Conservation (phyloP, 2,329 filamentous ascomycete genomes). For the Sclerotinia sclerotiorum region DNA sequence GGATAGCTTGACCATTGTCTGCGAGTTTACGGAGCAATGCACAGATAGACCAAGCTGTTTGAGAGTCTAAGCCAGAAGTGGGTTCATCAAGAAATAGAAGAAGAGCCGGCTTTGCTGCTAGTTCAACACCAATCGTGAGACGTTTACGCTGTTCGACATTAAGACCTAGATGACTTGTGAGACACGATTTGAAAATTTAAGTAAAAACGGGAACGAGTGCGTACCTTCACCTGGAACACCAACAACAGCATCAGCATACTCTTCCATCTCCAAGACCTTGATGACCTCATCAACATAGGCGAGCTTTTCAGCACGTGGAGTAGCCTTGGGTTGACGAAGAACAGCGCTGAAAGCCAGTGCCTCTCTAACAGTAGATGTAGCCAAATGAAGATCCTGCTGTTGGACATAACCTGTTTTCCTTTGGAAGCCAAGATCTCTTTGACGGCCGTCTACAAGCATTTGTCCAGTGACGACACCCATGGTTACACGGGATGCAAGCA, state of each 20-base stretch:
- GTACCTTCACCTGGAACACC: slow-evolving; percentile 79
- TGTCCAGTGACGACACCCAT: slow-evolving; percentile 88
- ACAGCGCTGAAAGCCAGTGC: slow-evolving; percentile 82
- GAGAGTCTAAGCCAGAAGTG: slow-evolving; percentile 88
- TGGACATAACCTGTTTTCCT: slow-evolving; percentile 80
- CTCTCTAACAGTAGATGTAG: slow-evolving; percentile 83
- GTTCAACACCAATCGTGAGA: slow-evolving; percentile 89
- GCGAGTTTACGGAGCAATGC: slow-evolving; percentile 86
- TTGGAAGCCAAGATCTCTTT: slow-evolving; percentile 79
- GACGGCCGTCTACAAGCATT: slow-evolving; percentile 66
- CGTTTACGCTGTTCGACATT: slow-evolving; percentile 72
- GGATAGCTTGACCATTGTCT: slow-evolving; percentile 84
- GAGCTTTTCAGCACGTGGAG: slow-evolving; percentile 74
- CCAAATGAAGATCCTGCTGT: slow-evolving; percentile 77
- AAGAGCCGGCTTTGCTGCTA: slow-evolving; percentile 86
- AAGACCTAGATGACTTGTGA: slow-evolving; percentile 47
- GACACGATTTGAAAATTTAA: background rate
- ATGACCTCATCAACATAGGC: slow-evolving; percentile 90
- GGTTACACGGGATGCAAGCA: slow-evolving; percentile 78
- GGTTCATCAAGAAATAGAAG: slow-evolving; percentile 93
- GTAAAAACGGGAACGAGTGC: background rate
- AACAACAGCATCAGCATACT: slow-evolving; percentile 86
- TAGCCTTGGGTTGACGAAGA: slow-evolving; percentile 75
- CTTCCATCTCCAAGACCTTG: slow-evolving; percentile 83
- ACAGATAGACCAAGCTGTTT: slow-evolving; percentile 90